Evolutionary conservation across 768 basidiomycete species (phyloP).

Genomic region (Suillus weaverae): DNA sequence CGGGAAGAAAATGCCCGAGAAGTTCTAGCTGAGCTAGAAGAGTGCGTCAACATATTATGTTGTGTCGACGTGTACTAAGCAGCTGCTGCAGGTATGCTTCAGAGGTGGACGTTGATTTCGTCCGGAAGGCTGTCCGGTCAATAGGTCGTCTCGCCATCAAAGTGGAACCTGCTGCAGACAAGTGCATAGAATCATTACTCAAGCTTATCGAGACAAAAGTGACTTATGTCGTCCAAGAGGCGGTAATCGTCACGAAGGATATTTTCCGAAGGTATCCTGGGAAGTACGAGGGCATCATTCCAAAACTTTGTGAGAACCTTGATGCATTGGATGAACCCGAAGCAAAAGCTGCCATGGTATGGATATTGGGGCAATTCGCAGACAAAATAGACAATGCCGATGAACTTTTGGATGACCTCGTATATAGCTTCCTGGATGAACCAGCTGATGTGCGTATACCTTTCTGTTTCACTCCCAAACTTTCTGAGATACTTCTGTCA

Average conservation of each 20-base stretch:
- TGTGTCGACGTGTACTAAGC: neutral
- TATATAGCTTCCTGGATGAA: constrained; percentile 89
- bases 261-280: constrained; percentile 97
- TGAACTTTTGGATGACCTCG: constrained; percentile 89
- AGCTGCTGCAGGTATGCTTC: constrained; percentile 76
- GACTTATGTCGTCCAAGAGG: constrained; percentile 95
- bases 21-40: constrained; percentile 92
- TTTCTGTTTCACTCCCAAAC: neutral
- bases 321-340: constrained; percentile 94
- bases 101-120: constrained; percentile 97
- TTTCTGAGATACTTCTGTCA: constrained; percentile 29
- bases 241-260: constrained; percentile 96
- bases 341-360: constrained; percentile 95
- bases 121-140: constrained; percentile 94
- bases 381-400: constrained; percentile 95
- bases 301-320: constrained; percentile 87
- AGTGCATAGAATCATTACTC: constrained; percentile 85
- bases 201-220: constrained; percentile 91
- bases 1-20: constrained; percentile 92
- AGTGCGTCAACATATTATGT: constrained; percentile 49
- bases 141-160: constrained; percentile 99
- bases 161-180: constrained; percentile 84
- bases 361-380: constrained; percentile 97
- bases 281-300: constrained; percentile 95
- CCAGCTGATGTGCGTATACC: constrained; percentile 75